phyloP scores from a whole-genome alignment of 441 rosid genomes.

The Melastoma candidum region DNA sequence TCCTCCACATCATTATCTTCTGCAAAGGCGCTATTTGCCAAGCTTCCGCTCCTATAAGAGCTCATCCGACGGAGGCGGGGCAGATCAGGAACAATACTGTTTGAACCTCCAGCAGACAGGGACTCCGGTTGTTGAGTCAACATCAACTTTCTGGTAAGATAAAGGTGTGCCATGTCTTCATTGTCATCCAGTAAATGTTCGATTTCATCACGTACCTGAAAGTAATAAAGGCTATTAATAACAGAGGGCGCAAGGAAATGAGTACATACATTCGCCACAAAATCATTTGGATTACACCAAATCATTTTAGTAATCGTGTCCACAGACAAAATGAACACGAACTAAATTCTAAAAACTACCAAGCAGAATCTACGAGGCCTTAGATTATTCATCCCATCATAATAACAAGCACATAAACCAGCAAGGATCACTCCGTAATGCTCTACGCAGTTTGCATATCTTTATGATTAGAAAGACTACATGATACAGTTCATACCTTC shows the following conservation, averaged over 20 bases:
- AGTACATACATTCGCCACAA: not conserved
- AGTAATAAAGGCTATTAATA: slow-evolving; percentile 1
- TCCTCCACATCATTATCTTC: slow-evolving; percentile 79
- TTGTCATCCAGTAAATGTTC: slow-evolving; percentile 85
- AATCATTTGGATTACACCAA: too few species aligned
- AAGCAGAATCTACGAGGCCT: too few species aligned
- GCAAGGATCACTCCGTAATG: too few species aligned
- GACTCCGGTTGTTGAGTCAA: slow-evolving; percentile 79
- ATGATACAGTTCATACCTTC: slow-evolving; percentile 39
- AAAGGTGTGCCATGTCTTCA: slow-evolving; percentile 86
- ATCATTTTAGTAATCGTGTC: too few species aligned
- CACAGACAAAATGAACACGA: too few species aligned
- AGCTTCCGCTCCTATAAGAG: slow-evolving; percentile 62
- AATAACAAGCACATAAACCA: too few species aligned
- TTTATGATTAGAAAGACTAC: not conserved
- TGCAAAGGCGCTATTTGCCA: slow-evolving; percentile 35
- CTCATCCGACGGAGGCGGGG: slow-evolving; percentile 35
- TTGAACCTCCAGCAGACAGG: slow-evolving; percentile 33
- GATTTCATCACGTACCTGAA: slow-evolving; percentile 88
- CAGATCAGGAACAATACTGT: slow-evolving; percentile 23
- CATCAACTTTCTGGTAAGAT: slow-evolving; percentile 71
- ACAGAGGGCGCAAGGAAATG: not conserved
- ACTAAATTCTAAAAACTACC: too few species aligned
- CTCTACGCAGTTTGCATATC: not conserved
- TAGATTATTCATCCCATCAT: too few species aligned